Percentiles rank a stretch among this genome's conserved stretches.
phyloP scores from a whole-genome alignment of 164 flowering plant genomes.

The Cinnamomum micranthum region DNA sequence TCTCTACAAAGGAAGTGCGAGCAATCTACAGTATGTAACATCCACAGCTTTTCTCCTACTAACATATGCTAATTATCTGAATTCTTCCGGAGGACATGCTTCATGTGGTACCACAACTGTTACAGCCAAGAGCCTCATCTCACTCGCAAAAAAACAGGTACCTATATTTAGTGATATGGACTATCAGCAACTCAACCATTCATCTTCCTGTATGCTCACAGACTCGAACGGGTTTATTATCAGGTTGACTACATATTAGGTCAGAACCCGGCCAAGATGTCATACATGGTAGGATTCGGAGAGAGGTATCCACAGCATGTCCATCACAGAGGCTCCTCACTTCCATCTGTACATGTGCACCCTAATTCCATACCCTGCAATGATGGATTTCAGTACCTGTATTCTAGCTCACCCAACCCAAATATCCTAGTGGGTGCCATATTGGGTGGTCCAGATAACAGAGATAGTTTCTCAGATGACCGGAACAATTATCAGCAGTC shows the following conservation, averaged over 20 bases:
- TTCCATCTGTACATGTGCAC: slow-evolving; percentile 63
- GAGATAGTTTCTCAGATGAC: slow-evolving; percentile 64
- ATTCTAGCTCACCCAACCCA: slow-evolving; percentile 68
- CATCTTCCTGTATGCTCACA: background rate
- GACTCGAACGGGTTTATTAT: background rate
- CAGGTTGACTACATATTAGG: slow-evolving; percentile 89
- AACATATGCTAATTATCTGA: slow-evolving; percentile 75
- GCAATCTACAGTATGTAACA: slow-evolving; percentile 92
- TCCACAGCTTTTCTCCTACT: slow-evolving; percentile 67
- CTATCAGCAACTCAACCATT: background rate
- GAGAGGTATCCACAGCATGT: slow-evolving; percentile 55
- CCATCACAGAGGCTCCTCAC: slow-evolving; percentile 90
- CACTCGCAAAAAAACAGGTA: slow-evolving; percentile 66
- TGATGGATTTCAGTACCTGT: slow-evolving; percentile 57
- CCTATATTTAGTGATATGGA: background rate
- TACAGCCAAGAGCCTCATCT: slow-evolving; percentile 41
- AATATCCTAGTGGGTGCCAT: slow-evolving; percentile 83
- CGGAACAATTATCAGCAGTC: slow-evolving; percentile 76
- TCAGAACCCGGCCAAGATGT: slow-evolving; percentile 68
- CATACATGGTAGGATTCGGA: slow-evolving; percentile 97
- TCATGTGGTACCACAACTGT: slow-evolving; percentile 51
- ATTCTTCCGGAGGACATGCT: slow-evolving; percentile 28
- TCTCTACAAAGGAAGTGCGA: slow-evolving; percentile 63
- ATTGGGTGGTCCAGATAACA: slow-evolving; percentile 78
- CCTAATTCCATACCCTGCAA: slow-evolving; percentile 57